phyloP scores from a whole-genome alignment of 2,329 filamentous ascomycete genomes.

The Penicillium sp. region DNA sequence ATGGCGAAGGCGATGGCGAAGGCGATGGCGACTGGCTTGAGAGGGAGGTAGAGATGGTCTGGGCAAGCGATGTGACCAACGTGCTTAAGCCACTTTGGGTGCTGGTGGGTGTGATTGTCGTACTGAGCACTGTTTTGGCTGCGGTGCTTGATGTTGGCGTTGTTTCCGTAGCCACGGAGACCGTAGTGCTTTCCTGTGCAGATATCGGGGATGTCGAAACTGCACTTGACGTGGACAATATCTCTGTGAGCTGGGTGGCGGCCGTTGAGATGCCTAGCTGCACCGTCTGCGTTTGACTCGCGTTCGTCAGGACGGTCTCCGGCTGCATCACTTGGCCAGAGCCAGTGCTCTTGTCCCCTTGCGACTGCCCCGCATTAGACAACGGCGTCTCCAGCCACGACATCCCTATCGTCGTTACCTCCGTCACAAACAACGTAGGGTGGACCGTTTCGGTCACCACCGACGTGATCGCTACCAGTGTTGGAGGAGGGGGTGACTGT shows the following conservation, averaged over 20 bases:
- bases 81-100: background rate
- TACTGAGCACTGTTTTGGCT: background rate
- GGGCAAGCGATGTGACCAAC: background rate
- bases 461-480: conserved; percentile 11
- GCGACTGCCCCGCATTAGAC: background rate
- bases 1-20: no score
- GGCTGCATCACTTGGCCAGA: background rate
- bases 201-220: background rate
- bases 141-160: background rate
- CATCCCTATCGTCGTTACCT: conserved; percentile 2
- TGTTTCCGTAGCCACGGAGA: background rate
- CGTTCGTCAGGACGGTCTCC: background rate
- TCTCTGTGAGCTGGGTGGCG: background rate
- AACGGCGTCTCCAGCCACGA: background rate
- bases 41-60: background rate
- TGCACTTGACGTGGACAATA: background rate
- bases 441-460: conserved; percentile 16
- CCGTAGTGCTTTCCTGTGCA: background rate
- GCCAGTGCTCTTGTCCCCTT: background rate
- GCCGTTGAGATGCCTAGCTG: background rate
- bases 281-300: background rate
- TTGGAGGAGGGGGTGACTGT: background rate
- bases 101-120: background rate
- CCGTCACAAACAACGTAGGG: conserved; percentile 9
- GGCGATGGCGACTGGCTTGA: background rate